phyloP scores from a whole-genome alignment of 495 filamentous ascomycete species.

The Penicillium parvum region DNA sequence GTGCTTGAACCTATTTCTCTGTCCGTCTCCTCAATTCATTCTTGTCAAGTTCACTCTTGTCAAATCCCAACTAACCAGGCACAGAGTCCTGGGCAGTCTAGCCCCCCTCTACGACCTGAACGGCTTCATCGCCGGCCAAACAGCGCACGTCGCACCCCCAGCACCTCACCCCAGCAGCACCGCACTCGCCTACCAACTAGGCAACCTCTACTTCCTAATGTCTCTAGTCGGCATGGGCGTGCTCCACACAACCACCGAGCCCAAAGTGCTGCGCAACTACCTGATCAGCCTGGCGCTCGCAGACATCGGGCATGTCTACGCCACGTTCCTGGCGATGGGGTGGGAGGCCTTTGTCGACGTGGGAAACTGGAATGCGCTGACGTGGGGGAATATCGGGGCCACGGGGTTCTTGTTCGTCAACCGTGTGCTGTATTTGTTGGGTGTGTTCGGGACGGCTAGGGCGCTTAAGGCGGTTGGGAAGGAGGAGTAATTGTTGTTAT shows the following conservation, averaged over 20 bases:
- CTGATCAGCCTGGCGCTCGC: constrained; percentile 59
- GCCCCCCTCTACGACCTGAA: constrained; percentile 51
- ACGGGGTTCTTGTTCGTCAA: constrained; percentile 54
- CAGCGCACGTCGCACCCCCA: constrained; percentile 33
- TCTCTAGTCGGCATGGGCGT: constrained; percentile 57
- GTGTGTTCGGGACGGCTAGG: constrained; percentile 50
- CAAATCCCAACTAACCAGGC: constrained; percentile 6
- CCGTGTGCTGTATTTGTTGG: constrained; percentile 52
- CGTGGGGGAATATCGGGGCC: constrained; percentile 68
- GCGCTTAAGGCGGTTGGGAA: constrained; percentile 23
- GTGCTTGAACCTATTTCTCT: constrained; percentile 65
- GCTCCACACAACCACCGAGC: constrained; percentile 58
- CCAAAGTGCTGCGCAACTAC: constrained; percentile 63
- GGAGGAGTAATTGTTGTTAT: constrained; percentile 14
- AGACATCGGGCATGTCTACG: constrained; percentile 66
- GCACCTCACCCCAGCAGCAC: constrained; percentile 39
- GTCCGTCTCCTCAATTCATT: constrained; percentile 36
- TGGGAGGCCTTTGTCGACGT: constrained; percentile 49
- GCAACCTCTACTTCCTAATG: constrained; percentile 64
- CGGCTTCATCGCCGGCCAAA: constrained; percentile 59
- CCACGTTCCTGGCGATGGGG: constrained; percentile 57
- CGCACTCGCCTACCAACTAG: constrained; percentile 57
- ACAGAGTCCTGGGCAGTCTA: constrained; percentile 53
- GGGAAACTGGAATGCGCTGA: constrained; percentile 60
- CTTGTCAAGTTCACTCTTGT: constrained; percentile 2